Evolutionary conservation across 2,329 filamentous ascomycete species (phyloP), one percentile per base, ranked within the genome.

Genomic region (Xylariaceae sp.): DNA sequence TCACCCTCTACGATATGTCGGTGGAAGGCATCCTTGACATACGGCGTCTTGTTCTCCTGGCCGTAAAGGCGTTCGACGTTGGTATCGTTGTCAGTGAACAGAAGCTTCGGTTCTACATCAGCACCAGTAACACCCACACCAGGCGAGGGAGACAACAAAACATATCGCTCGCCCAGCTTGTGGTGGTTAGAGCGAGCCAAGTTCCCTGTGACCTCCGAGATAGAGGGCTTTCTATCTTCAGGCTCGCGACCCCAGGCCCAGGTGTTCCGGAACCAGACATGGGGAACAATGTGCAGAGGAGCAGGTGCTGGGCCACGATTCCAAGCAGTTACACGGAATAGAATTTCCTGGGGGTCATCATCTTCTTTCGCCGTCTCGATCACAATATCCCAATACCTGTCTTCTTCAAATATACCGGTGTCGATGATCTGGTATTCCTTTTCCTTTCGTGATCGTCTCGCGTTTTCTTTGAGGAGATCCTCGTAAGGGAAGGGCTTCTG

Each of bases 31-130:
- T 97, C 93, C 76, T 97, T 97, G 72, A 97, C 92, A 69, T 92
- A 96, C 0, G 87, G 85, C 42, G 88, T 85, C 67, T 86, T 83
- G 73, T 97, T 97, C 73, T 90, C 78, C 52, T 87, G 87, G 2
- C 81, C 82, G 74, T 94, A 97, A 1, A 97, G 80, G 10, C 79
- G 75, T 64, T 92, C 80, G 72, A 86, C 88, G 72, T 97, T 97
- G 68, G 90, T 96, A 70, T 97, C 92, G 70, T 97, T 97, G 68
- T 97, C 93, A 1, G 93, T 97, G 75, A 96, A 97, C 59, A 97
- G 79, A 68, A 96, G 78, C 69, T 90, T 79, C 1, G 94, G 94
- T 70, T 92, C 80, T 47, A 97, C 86, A 74, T 97, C 93, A 39
- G 92, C 83, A 39, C 90, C 88, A 63, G 86, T 88, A 9, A 84